Evolutionary conservation across 306 rosid species (phyloP), one percentile per base, ranked within the genome.

Genomic region (Fragaria vesca): DNA sequence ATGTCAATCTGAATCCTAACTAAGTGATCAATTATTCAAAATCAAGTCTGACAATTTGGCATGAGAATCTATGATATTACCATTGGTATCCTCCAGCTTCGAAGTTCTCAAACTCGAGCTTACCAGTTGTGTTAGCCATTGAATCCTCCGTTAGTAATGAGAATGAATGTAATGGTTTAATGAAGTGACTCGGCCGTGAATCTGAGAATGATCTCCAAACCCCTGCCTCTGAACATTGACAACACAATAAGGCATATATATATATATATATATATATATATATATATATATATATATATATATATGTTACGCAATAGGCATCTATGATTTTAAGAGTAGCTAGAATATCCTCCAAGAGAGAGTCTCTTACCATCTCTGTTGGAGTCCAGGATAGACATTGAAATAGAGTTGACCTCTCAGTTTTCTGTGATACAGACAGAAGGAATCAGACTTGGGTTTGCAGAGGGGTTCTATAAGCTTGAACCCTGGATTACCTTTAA

Each of bases 21-120:
- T 54, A 20, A 6, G 18, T 55, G 12, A n/a, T 55, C 11, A 1
- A 18, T 7, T 20, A n/a, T 55, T 15, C 61, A 18, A n/a, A 8
- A 3, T 55, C 61, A 55, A 7, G 24, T 18, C 12, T 55, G 26
- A 55, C 8, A 55, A 55, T 18, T 54, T 54, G 61, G 18, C 26
- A 43, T 3, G 15, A 48, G 54, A 48, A 15, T 12, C 15, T 48
- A 60, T 24, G 26, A 8, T 26, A 60, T 60, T 83, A 89, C 96
- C 93, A 91, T 79, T 87, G 85, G 86, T 89, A 83, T 76, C 93
- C 91, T 74, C 96, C 96, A 13, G 90, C 91, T 76, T 86, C 82
- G 69, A 91, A 91, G 24, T n/a, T 34, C 63, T 24, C 63, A 16
- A 24, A 57, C 32, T 57, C 63, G 30, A n/a, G 15, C 12, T 21